Evolutionary conservation across 2,329 filamentous ascomycete genomes (phyloP), one percentile per base, ranked within the genome.

Genomic region (Aspergillus sp.): DNA sequence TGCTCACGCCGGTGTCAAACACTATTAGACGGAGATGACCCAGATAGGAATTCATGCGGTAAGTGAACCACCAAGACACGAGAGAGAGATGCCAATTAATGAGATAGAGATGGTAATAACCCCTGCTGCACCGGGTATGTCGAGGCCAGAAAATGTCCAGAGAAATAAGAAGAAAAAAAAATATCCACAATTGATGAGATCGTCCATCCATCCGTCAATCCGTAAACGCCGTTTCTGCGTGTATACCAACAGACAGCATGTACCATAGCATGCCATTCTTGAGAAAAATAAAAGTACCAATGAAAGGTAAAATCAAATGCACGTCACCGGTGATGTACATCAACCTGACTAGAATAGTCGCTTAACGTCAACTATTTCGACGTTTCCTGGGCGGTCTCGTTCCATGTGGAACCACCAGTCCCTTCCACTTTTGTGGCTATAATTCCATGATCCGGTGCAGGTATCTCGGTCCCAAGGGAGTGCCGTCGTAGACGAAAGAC

Each of bases 401-500:
- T 80, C 78, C 67, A 78, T 73, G 60, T 80, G 78, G 59, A 74
- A 77, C 78, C 78, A 79, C 78, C 78, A 80, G 23, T 79, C 78
- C 39, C 76, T 74, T 23, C 77, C 77, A 43, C 55, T 67, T 57
- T 73, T 75, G 62, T 79, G 76, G 17, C 68, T 66, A 47, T 72
- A 72, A 60, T 80, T 80, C 78, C 78, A 80, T 5, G 76, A 74
- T 8, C 78, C 78, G 43, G 76, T 79, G 61, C 78, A 80, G n/a
- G 71, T 73, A 55, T 79, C 78, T 58, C 73, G 74, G 17, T 75
- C 72, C 76, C 76, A 79, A 10, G 74, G 75, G 6, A 77, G 67
- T 25, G 67, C 65, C 2, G 65, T 62, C 6, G 65, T 64, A 6
- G 70, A 69, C 21, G 65, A 55, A 39, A 67, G 70, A 61, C 67